Conservation (phyloP, 345 rosid genomes). For the Passiflora organensis region DNA sequence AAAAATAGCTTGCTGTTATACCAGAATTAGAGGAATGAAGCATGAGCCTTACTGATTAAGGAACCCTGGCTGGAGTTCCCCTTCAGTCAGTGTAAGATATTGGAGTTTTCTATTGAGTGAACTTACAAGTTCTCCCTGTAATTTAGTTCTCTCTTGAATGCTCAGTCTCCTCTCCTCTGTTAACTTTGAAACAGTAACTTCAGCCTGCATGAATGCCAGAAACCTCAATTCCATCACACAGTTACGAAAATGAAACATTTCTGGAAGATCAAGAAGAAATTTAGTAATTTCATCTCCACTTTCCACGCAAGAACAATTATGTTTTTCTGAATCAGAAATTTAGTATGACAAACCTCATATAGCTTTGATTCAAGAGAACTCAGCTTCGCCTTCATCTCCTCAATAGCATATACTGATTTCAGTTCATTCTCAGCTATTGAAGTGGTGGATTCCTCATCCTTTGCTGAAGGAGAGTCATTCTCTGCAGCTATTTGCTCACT, state of each 20-base stretch:
- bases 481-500: slow-evolving; percentile 15
- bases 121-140: slow-evolving; percentile 69
- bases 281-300: too few species aligned
- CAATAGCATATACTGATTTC: slow-evolving; percentile 48
- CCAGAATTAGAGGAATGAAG: not conserved
- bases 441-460: slow-evolving; percentile 25
- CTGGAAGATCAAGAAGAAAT: too few species aligned
- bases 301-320: not conserved
- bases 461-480: slow-evolving; percentile 16
- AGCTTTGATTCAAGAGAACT: slow-evolving; percentile 61
- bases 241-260: not conserved
- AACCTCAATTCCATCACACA: not conserved
- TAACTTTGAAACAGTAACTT: slow-evolving; percentile 58
- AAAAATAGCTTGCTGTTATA: too few species aligned
- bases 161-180: slow-evolving; percentile 49
- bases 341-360: slow-evolving; percentile 62
- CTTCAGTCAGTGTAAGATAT: too few species aligned
- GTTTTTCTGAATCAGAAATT: not conserved
- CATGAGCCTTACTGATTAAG: too few species aligned
- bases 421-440: slow-evolving; percentile 34
- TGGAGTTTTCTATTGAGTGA: not conserved
- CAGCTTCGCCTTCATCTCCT: slow-evolving; percentile 65
- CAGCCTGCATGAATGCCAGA: slow-evolving; percentile 50
- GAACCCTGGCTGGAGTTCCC: too few species aligned
- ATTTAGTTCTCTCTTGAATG: slow-evolving; percentile 37